Evolutionary conservation across 495 filamentous ascomycete genomes (phyloP).

Genomic region (Terfezia boudieri): DNA sequence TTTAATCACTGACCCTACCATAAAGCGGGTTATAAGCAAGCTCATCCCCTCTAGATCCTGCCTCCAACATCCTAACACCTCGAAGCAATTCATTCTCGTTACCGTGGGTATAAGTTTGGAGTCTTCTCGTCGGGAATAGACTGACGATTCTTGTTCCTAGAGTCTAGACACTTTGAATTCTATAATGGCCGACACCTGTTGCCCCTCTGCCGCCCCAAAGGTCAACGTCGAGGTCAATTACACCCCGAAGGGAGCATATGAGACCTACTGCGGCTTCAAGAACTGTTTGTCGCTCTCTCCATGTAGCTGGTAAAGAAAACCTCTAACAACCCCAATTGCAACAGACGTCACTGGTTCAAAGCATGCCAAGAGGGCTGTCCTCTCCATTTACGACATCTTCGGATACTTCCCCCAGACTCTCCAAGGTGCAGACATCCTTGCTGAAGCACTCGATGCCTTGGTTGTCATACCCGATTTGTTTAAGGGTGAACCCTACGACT

Average conservation of each 20-base stretch:
- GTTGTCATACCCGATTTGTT: slow-evolving; percentile 55
- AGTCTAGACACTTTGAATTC: too few species aligned
- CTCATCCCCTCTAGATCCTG: too few species aligned
- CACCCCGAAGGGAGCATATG: slow-evolving; percentile 39
- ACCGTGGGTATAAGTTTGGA: too few species aligned
- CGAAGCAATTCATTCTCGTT: too few species aligned
- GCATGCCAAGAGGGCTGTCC: slow-evolving; percentile 33
- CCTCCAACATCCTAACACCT: too few species aligned
- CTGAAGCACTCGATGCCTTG: slow-evolving; percentile 30
- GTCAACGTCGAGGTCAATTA: slow-evolving; percentile 31
- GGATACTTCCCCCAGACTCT: slow-evolving; percentile 42
- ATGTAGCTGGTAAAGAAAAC: too few species aligned
- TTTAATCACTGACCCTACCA: too few species aligned
- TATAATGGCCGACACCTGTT: slow-evolving; percentile 31
- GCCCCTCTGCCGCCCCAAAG: slow-evolving; percentile 51
- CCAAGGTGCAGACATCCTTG: slow-evolving; percentile 49
- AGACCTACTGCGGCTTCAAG: slow-evolving; percentile 39
- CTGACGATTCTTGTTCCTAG: too few species aligned
- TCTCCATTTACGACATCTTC: slow-evolving; percentile 51
- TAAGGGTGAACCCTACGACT: slow-evolving; percentile 32
- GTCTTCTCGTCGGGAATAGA: too few species aligned
- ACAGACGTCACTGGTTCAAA: slow-evolving; percentile 41
- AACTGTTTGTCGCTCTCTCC: slow-evolving; percentile 31
- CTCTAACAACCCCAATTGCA: background rate
- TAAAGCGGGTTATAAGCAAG: too few species aligned